Base-by-base conservation (phyloP, 2,329 filamentous ascomycete genomes). In the Trichophaea hybrida region DNA sequence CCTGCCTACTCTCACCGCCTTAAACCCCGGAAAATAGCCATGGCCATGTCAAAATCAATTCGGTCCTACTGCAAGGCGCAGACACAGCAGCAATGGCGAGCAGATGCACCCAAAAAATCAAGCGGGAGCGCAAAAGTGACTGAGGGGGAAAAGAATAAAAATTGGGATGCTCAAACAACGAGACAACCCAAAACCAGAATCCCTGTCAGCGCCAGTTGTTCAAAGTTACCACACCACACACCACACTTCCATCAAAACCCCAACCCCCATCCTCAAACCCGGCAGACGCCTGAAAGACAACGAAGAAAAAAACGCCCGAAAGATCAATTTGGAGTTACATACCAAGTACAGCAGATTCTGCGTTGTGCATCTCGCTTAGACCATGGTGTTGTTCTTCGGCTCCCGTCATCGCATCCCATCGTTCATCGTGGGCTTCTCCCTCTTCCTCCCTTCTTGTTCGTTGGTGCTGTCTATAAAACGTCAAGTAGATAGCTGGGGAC, bases 131-230 rank as follows among this genome's bases (percentile, higher is more conserved):
- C 10, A 24, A 50, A 50, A 24, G 8, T 31, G 13, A 10, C 17
- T 10, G 24, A 24, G 10, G 2, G 24, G 24, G n/a, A 1, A 1
- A 24, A 51, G 1, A 15, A 12, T 6, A 15, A 51, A 17, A 17
- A 51, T 6, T 12, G 8, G 8, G 12, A 51, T 15, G 48, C 6
- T 12, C 48, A 51, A 32, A 51, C 6, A 51, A 24, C 6, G n/a
- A 50, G 46, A 31, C 15, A 33, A 32, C 50, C 24, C 33, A 35
- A 53, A 53, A 12, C 12, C 34, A 35, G 33, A n/a, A 55, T 46
- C 53, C 53, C 35, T 55, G 53, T 55, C 38, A 32, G 24, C 17
- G 53, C 53, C 53, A 55, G 53, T 46, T 55, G 53, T 43, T 46
- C 40, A 46, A 46, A 12, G 6, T 24, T 5, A 37, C 50, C 13